Base-by-base conservation (phyloP, 805 yeast species). In the Zygoascus bituminiphila region DNA sequence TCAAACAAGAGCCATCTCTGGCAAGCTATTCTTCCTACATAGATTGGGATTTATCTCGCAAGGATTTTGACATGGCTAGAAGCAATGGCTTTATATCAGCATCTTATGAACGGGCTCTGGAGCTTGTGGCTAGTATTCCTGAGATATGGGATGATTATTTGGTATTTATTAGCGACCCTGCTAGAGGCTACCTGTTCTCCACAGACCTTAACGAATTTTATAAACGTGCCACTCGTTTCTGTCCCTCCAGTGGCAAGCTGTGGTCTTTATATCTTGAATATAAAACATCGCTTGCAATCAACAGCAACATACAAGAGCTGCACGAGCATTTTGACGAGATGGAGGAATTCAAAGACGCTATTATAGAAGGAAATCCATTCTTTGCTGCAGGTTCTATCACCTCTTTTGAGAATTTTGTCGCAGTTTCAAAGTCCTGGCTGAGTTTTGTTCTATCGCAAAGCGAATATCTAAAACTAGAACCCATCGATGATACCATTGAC, bases 81-180 rank as follows among this genome's bases (percentile, higher is more conserved):
- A 46, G 50, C 19, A 36, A 49, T 2, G 40, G 46, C 10, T 43
- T 53, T 12, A 36, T 35, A 2, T 51, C 22, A 17, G 47, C 44
- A 0, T 49, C 62, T 8, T 63, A 58, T 48, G 67, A 63, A 42
- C 56, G 67, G 6, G 53, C 63, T 1, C 10, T 61, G 9, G 14
- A 12, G 10, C 8, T 25, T 4, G 40, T 51, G 23, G 54, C 53
- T 1, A 33, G 50, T 7, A 45, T 42, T 4, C 42, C 60, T 1
- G 54, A 53, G 6, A 46, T 63, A 3, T 63, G 67, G 67, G 58
- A 56, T 23, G 57, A 54, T 26, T 63, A 62, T 51, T 43, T 59
- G 8, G 41, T 58, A 10, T 62, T 48, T 40, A 35, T 59, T 6
- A 15, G 21, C 53, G 7, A 29, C 23, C 22, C 19, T 45, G 5